Percentiles rank a stretch among this genome's conserved stretches.
Conservation (phyloP, 2,329 filamentous ascomycete species). For the Arachnomyces sp. region DNA sequence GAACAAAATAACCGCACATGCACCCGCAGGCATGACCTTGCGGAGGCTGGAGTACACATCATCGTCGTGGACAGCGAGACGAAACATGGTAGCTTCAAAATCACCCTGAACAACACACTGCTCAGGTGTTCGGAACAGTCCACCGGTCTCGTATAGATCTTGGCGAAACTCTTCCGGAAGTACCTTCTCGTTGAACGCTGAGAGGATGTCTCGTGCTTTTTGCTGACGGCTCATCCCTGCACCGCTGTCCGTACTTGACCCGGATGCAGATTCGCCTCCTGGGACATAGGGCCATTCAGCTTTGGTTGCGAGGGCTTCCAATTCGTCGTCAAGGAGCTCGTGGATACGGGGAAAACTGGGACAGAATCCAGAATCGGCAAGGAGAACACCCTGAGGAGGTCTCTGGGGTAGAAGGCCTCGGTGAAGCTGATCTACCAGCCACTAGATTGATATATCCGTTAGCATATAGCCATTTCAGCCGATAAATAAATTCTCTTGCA, state of each 20-base stretch:
- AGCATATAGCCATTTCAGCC: neutral
- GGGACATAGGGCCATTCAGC: constrained; percentile 29
- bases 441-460: constrained; percentile 18
- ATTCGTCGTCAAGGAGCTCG: constrained; percentile 23
- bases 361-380: constrained; percentile 26
- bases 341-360: constrained; percentile 23
- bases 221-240: constrained; percentile 29
- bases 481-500: neutral
- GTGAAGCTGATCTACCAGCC: constrained; percentile 35
- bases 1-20: constrained; percentile 36
- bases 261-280: constrained; percentile 13
- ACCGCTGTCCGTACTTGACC: constrained; percentile 10
- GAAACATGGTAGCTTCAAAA: constrained; percentile 38
- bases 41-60: constrained; percentile 34
- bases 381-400: constrained; percentile 20
- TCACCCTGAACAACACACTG: constrained; percentile 39
- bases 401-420: constrained; percentile 23
- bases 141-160: constrained; percentile 30
- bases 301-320: constrained; percentile 25
- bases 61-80: constrained; percentile 37
- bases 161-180: constrained; percentile 36
- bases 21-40: constrained; percentile 33
- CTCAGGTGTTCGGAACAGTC: constrained; percentile 26
- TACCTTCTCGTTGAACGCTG: constrained; percentile 32
- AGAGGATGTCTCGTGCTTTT: constrained; percentile 37